Evolutionary conservation across 202 grass and related monocot species (phyloP), one percentile per base, ranked within the genome.

Genomic region (Panicum hallii): DNA sequence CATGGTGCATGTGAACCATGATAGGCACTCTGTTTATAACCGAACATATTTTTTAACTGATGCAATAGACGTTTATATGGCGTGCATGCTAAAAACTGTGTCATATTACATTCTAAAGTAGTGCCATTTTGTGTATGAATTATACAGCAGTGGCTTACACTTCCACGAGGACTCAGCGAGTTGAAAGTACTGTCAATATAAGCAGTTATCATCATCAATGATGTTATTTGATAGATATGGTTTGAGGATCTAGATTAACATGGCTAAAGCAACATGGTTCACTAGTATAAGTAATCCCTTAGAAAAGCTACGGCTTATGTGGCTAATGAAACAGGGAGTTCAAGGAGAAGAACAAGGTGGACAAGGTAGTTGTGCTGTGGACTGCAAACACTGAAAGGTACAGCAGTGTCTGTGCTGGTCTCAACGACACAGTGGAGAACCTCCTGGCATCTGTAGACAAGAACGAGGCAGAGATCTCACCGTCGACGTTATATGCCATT

Each of bases 341-440:
- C 74, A 99, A 99, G 70, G 97, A 96, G 79, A 92, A 94, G 88
- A 99, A 46, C 79, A 90, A 92, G 64, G 91, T 96, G 43, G 91
- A 99, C 63, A 94, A 99, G 81, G 73, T 96, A 22, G 93, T 96
- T 44, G 97, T 99, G 64, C 34, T 99, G 11, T 99, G 97, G 97
- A 99, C 97, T 9, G 97, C 97, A 72, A 99, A 99, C 81, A 99
- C 93, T 40, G 97, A 99, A 70, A 93, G 97, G 77, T 99, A 99
- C 87, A 99, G 97, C 56, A 84, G 83, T 69, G 91, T 96, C 36
- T 78, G 70, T 72, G 79, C 92, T 47, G 93, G 93, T 45, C 88
- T 99, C 22, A 99, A 99, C 79, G 97, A 99, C 82, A 99, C 93
- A 5, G 87, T 75, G 82, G 93, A 87, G 49, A 99, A 99, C 78